A percentile compares a stretch with the other conserved stretches of the same genome.
These are phyloP conservation scores for Dactylellina drechsleri DNA, from an alignment of 2,329 filamentous ascomycete species.

Conservation along the genomic window DNA sequence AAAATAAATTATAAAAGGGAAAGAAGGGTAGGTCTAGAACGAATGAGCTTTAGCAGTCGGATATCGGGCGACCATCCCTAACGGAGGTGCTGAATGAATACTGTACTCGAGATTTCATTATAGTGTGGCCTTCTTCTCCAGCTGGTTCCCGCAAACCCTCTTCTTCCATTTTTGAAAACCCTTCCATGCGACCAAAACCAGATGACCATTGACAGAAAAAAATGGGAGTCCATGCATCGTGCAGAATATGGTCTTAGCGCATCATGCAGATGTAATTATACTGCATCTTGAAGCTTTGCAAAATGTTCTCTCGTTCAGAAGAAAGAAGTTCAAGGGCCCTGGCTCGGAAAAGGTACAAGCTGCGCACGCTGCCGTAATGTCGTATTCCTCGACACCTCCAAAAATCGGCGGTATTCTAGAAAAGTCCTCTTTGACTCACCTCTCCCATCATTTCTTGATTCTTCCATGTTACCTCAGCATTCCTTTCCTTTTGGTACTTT, in stretches of 20 bases:
- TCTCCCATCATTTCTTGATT: not conserved
- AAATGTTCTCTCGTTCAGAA: not conserved
- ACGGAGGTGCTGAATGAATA: not conserved
- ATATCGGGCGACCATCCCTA: conserved; percentile 34
- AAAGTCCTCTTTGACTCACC: too few relatives aligned
- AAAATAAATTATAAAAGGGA: not conserved
- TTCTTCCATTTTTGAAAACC: conserved; percentile 9
- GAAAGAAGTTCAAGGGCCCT: not conserved
- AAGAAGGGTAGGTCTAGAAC: not conserved
- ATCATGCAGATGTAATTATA: conserved; percentile 32
- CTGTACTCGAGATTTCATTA: not conserved
- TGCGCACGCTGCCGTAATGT: too few relatives aligned
- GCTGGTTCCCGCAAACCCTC: conserved; percentile 1
- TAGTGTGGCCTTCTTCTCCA: conserved; percentile 1
- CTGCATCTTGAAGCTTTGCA: conserved; percentile 31
- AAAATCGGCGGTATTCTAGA: too few relatives aligned
- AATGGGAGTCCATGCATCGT: conserved; percentile 43
- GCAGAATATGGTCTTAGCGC: conserved; percentile 37
- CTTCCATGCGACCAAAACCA: conserved; percentile 27
- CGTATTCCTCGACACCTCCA: too few relatives aligned
- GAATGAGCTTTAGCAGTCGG: conserved; percentile 26
- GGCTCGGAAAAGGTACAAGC: not conserved
- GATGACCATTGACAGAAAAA: conserved; percentile 46
- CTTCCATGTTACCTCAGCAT: not conserved
- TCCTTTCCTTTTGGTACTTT: conserved; percentile 5